Base-by-base conservation (phyloP, 345 rosid species). In the Microthlaspi erraticum region DNA sequence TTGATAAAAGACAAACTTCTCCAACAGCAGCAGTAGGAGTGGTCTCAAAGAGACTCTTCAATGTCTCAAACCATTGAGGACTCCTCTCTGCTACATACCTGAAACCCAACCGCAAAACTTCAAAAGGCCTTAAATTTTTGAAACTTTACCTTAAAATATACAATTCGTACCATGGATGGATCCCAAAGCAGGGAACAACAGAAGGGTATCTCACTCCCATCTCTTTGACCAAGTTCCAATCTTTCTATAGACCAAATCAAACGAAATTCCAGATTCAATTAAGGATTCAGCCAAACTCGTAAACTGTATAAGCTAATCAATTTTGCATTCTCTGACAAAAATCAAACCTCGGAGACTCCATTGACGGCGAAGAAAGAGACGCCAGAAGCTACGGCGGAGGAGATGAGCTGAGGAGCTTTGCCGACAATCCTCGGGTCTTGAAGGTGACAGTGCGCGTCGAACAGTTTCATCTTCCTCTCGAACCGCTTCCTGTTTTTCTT, bases 381-480 rank as follows among this genome's bases (percentile, higher is more conserved):
- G 26, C 96, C 97, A 10, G 89, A 70, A 53, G 82, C 75, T 36
- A 85, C 23, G 16, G 94, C 86, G 1, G 85, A 73, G 66, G 89
- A 75, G 17, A 93, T 91, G 6, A 91, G 80, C 32, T 82, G 80
- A 2, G 93, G 90, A 5, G 85, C 83, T 63, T 79, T 84, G 82
- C 52, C 42, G 37, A 82, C 39, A 43, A 94, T 83, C 80, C 89
- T 85, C n/a, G 97, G 89, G 81, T 94, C 99, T 75, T 91, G 99
- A 12, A 94, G 88, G 79, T 94, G 99, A 82, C 97, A 94, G 84
- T 94, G 99, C 17, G 86, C 91, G 46, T 94, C 97, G 59, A 94
- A 94, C 66, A 94, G 71, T 72, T 86, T 89, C 84, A 90, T 84
- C 42, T 26, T 57, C 51, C 14, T 54, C 14, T 54, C 68, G 12